phyloP scores from a whole-genome alignment of 495 filamentous ascomycete species.

The Elaphomyces granulatus region DNA sequence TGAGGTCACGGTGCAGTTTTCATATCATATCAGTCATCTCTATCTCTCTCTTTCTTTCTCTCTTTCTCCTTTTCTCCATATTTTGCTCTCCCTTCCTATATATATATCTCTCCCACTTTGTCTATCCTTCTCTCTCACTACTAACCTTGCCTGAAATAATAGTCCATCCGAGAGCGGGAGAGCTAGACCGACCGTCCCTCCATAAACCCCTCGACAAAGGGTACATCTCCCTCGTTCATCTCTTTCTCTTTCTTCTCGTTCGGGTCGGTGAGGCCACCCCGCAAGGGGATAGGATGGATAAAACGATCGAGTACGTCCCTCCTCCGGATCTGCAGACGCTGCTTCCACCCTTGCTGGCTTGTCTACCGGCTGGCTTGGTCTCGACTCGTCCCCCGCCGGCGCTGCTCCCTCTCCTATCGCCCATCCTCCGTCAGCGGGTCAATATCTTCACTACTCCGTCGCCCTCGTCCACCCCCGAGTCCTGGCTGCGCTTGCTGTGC shows the following conservation, averaged over 20 bases:
- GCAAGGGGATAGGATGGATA: not conserved
- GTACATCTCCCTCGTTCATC: no score
- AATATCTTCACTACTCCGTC: constrained; percentile 49
- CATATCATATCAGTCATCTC: no score
- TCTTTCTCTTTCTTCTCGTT: constrained; percentile 14
- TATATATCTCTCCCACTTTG: constrained; percentile 2
- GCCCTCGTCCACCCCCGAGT: constrained; percentile 46
- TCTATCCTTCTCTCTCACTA: not conserved
- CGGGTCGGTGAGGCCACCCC: constrained; percentile 2
- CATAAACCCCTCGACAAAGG: no score
- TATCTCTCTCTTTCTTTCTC: no score
- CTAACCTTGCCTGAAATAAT: not conserved
- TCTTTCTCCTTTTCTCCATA: no score
- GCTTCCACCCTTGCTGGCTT: constrained; percentile 65
- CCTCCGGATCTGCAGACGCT: constrained; percentile 50
- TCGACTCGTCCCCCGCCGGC: constrained; percentile 63
- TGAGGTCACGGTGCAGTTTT: no score
- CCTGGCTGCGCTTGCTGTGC: constrained; percentile 83
- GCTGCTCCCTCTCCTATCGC: constrained; percentile 70
- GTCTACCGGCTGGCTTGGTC: constrained; percentile 69
- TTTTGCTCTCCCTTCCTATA: no score
- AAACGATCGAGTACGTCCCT: constrained; percentile 41
- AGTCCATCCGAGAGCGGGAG: no score
- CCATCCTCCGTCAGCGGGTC: constrained; percentile 80
- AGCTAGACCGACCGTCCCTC: no score